Evolutionary conservation across 2,329 filamentous ascomycete genomes (phyloP), one percentile per base, ranked within the genome.

Genomic region (Cercospora brassicicola): DNA sequence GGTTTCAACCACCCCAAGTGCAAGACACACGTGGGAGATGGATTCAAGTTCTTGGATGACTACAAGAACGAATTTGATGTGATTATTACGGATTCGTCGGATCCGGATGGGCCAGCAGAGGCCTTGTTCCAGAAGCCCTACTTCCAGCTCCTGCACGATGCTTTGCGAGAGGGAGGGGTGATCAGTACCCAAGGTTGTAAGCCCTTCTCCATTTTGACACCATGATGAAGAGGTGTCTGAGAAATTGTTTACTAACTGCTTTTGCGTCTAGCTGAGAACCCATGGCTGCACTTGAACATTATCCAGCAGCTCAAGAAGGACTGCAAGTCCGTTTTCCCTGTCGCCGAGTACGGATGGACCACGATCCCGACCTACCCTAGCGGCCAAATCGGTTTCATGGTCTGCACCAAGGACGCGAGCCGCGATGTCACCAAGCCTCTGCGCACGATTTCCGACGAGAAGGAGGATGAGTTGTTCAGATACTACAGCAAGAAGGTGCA

Each of bases 101-200:
- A 99, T 81, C 95, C 95, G 65, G 95, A 98, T 81, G 95, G 95
- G 72, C 95, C 95, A 33, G 95, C 95, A 75, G 94, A 98, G 88
- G 90, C 88, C 77, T 88, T 99, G 73, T 99, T 99, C 91, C 89
- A 98, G 88, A 97, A 97, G 87, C 91, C 93, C 71, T 99, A 99
- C 88, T 99, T 98, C 83, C 87, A 97, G 87, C 90, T 99, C 75
- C 88, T 99, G 71, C 87, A 91, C 81, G 91, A 90, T 78, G 95
- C 95, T 77, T 89, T 98, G 76, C 90, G 92, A 75, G 93, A 97
- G 78, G 94, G 94, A 83, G 95, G 95, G 85, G 93, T 99, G 80
- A 98, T 99, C 84, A 94, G 93, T 84, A 99, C 95, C 81, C 95
- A 99, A 97, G 95, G 95, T 99, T 96, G 93, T 96, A 93, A 88